A percentile compares a stretch with the other conserved stretches of the same genome.
Evolutionary conservation across 2,329 filamentous ascomycete species (phyloP).

Genomic region (Emydomyces testavorans): DNA sequence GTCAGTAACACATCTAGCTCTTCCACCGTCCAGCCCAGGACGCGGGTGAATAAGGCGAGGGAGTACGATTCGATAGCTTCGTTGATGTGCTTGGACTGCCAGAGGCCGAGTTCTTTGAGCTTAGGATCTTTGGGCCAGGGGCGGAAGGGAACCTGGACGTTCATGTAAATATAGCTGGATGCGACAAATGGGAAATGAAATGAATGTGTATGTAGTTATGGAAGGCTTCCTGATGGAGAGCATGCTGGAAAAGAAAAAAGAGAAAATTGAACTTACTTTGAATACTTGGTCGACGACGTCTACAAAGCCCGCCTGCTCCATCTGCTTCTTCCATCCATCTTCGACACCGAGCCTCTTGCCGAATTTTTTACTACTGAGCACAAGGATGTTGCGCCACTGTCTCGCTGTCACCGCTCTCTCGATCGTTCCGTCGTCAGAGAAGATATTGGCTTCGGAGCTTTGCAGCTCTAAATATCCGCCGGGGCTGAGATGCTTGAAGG

Average conservation of each 20-base stretch:
- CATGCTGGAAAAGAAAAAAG: neutral
- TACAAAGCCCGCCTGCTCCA: conserved; percentile 21
- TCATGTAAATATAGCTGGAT: neutral
- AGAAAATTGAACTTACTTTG: conserved; percentile 18
- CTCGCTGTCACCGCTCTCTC: conserved; percentile 12
- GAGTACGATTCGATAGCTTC: conserved; percentile 21
- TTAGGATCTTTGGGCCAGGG: conserved; percentile 18
- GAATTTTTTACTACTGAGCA: conserved; percentile 17
- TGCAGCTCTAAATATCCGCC: conserved; percentile 40
- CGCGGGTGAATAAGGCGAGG: conserved; percentile 20
- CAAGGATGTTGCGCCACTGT: conserved; percentile 15
- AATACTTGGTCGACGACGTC: conserved; percentile 17
- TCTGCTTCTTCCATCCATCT: conserved; percentile 17
- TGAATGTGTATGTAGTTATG: too few relatives aligned
- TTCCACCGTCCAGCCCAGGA: conserved; percentile 20
- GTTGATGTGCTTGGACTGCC: conserved; percentile 15
- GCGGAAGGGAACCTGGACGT: conserved; percentile 35
- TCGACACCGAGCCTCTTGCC: conserved; percentile 23
- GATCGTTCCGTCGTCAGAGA: conserved; percentile 13
- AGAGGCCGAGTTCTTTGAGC: conserved; percentile 16
- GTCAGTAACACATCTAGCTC: conserved; percentile 12
- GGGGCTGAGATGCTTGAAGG: conserved; percentile 28
- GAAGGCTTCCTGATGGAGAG: too few relatives aligned
- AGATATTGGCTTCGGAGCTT: conserved; percentile 20
- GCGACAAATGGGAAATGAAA: neutral